Conservation (phyloP, 768 basidiomycete species). For the Russula emetica region DNA sequence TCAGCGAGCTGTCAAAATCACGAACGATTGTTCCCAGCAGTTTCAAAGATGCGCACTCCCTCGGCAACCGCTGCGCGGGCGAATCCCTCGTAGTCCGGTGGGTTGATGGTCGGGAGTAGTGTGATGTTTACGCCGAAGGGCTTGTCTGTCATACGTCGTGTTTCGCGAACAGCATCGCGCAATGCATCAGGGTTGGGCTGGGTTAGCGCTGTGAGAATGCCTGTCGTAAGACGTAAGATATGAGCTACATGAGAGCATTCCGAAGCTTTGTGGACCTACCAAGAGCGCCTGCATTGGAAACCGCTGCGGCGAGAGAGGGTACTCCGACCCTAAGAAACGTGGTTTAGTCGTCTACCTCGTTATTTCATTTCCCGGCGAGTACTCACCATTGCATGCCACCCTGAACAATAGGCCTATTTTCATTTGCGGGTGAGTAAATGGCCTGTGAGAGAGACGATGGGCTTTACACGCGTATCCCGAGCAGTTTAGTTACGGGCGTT, state of each 20-base stretch:
- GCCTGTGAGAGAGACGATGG: neutral
- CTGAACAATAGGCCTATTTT: conserved; percentile 67
- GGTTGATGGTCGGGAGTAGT: conserved; percentile 82
- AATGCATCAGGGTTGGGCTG: conserved; percentile 83
- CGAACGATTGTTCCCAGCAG: conserved; percentile 87
- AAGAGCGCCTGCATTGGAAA: conserved; percentile 79
- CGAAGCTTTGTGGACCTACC: conserved; percentile 40
- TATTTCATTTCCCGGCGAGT: neutral
- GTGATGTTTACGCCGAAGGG: conserved; percentile 87
- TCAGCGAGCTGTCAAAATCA: conserved; percentile 7
- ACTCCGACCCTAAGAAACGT: conserved; percentile 62
- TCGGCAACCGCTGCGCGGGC: conserved; percentile 80
- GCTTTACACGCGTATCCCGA: conserved; percentile 63
- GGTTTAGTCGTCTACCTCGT: neutral
- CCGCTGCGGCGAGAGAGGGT: conserved; percentile 68
- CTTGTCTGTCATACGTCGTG: conserved; percentile 60
- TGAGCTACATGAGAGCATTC: neutral
- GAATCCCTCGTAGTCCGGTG: conserved; percentile 86
- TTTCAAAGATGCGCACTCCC: conserved; percentile 86
- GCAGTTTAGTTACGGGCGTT: conserved; percentile 60
- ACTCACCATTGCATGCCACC: conserved; percentile 88
- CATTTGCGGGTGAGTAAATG: neutral
- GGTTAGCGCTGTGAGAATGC: conserved; percentile 82
- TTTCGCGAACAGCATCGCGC: conserved; percentile 74
- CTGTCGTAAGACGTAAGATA: conserved; percentile 34